These are phyloP conservation scores for Diddensiella caesifluorescens DNA, from an alignment of 805 yeast species.

Conservation along the genomic window DNA sequence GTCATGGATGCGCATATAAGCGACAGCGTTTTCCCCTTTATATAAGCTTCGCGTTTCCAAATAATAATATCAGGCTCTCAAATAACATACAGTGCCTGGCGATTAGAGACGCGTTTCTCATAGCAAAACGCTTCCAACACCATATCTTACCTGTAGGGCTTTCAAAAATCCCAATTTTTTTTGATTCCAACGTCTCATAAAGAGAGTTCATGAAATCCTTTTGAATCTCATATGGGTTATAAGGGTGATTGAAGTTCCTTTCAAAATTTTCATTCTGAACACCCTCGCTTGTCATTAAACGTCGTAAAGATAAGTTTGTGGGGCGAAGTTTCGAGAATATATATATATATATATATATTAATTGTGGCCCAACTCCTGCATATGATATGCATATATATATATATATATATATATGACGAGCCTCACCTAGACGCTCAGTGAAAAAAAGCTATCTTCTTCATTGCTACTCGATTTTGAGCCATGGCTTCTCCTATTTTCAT, in stretches of 20 bases:
- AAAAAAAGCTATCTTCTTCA: too few species aligned
- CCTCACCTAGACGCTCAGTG: too few species aligned
- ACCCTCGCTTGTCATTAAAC: background rate
- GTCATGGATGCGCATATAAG: constrained; percentile 79
- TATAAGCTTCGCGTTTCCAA: constrained; percentile 5
- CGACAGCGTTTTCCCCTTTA: constrained; percentile 70
- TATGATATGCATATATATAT: too few species aligned
- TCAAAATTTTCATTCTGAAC: background rate
- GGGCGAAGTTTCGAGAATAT: background rate
- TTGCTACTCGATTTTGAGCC: background rate
- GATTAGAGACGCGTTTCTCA: too few species aligned
- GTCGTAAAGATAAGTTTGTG: background rate
- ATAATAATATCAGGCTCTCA: too few species aligned
- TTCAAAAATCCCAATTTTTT: constrained; percentile 76
- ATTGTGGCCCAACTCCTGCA: too few species aligned
- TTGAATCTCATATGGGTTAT: constrained; percentile 74
- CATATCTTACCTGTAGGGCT: constrained; percentile 92
- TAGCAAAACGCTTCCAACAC: too few species aligned
- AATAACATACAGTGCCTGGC: too few species aligned
- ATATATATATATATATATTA: background rate
- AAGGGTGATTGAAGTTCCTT: constrained; percentile 64
- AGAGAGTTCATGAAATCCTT: constrained; percentile 67
- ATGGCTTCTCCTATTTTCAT: constrained; percentile 61
- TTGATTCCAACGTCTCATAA: constrained; percentile 51
- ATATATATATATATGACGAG: too few species aligned